Conservation (phyloP, 148 eudicot genomes). For the Bassia scoparia region DNA sequence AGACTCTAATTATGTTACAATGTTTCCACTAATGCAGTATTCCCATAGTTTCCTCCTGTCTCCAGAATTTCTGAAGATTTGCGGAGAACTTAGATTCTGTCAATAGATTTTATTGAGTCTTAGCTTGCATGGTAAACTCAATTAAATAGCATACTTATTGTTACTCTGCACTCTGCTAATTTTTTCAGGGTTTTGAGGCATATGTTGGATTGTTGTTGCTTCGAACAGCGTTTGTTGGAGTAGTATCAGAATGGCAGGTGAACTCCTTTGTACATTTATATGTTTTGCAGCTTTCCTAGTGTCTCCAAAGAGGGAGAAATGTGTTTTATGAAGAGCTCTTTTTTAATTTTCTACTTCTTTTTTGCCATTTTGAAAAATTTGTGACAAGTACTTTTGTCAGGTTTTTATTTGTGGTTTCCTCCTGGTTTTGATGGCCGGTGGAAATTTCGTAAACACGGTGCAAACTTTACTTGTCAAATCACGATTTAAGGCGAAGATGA, state of each 20-base stretch:
- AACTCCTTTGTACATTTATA: not conserved
- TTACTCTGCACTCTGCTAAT: not conserved
- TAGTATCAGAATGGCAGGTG: slow-evolving; percentile 56
- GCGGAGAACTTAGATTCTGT: not conserved
- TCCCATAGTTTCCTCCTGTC: no score
- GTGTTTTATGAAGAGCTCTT: not conserved
- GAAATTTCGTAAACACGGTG: slow-evolving; percentile 42
- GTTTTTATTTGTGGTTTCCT: slow-evolving; percentile 48
- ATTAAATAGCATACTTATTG: slow-evolving; percentile 8
- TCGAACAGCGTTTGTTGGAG: slow-evolving; percentile 43
- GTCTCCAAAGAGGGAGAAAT: not conserved
- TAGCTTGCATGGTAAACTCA: not conserved
- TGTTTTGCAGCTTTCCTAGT: not conserved
- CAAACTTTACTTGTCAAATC: slow-evolving; percentile 44
- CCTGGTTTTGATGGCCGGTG: slow-evolving; percentile 44
- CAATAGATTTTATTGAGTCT: not conserved
- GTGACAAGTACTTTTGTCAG: slow-evolving; percentile 24
- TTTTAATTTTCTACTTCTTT: not conserved
- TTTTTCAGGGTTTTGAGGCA: slow-evolving; percentile 50
- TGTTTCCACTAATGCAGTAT: no score
- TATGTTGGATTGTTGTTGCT: slow-evolving; percentile 45
- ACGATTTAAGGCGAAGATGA: slow-evolving; percentile 54
- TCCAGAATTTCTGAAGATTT: not conserved
- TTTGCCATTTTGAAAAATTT: not conserved
- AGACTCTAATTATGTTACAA: no score